These are phyloP conservation scores for Pleurotus ostreatus DNA, from an alignment of 768 basidiomycete species.

Conservation along the genomic window DNA sequence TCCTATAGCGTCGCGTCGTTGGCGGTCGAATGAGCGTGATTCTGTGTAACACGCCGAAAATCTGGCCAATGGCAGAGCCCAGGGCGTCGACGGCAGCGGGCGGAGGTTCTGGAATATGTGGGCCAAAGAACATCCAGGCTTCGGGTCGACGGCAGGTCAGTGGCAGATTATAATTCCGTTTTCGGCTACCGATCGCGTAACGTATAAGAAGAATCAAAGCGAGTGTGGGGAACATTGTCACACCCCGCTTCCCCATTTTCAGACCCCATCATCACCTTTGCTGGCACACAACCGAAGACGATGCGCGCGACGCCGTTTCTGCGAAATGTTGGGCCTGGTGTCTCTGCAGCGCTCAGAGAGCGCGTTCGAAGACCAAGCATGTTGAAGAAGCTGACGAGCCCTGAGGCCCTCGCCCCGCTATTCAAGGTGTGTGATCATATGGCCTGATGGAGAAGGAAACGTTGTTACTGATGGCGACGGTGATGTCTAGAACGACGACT, in stretches of 20 bases:
- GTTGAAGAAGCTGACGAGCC: slow-evolving; percentile 29
- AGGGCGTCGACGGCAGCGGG: no score
- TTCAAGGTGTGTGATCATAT: slow-evolving; percentile 29
- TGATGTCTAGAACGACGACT: slow-evolving; percentile 37
- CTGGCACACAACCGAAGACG: slow-evolving; percentile 2
- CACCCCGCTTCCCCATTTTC: slow-evolving; percentile 2
- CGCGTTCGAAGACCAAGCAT: slow-evolving; percentile 37
- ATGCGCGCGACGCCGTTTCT: slow-evolving; percentile 27
- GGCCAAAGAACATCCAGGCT: neutral
- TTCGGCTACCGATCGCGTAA: neutral
- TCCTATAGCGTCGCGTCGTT: no score
- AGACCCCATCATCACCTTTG: slow-evolving; percentile 1
- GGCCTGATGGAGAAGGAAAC: neutral
- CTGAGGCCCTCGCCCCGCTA: slow-evolving; percentile 36
- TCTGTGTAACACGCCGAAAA: no score
- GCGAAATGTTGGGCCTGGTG: slow-evolving; percentile 20
- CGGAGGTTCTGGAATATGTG: neutral
- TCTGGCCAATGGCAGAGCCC: no score
- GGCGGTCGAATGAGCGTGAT: no score
- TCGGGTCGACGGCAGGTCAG: neutral
- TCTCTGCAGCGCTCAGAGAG: slow-evolving; percentile 35
- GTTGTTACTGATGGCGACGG: neutral
- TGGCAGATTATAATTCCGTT: neutral
- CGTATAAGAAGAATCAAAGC: neutral
- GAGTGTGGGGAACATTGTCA: neutral